Evolutionary conservation across 495 filamentous ascomycete genomes (phyloP).

Genomic region (Talaromyces adpressus): DNA sequence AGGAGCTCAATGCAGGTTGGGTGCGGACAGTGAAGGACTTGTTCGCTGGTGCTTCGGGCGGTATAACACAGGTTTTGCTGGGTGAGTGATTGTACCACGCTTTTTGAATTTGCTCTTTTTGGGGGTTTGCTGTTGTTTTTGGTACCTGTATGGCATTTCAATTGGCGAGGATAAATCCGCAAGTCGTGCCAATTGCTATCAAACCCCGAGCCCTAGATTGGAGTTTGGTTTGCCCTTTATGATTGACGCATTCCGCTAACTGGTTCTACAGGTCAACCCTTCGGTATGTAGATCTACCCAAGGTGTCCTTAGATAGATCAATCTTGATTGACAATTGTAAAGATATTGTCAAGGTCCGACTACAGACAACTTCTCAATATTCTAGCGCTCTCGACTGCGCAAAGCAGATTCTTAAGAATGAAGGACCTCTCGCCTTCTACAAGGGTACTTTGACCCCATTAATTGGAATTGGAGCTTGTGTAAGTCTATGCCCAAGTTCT

Average conservation of each 20-base stretch:
- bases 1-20: slow-evolving; percentile 26
- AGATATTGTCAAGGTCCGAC: slow-evolving; percentile 97
- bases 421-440: slow-evolving; percentile 91
- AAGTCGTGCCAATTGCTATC: not conserved
- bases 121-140: not conserved
- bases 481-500: slow-evolving; percentile 26
- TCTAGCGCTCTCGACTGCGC: slow-evolving; percentile 73
- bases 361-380: slow-evolving; percentile 84
- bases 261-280: slow-evolving; percentile 70
- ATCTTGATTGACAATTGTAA: slow-evolving; percentile 14
- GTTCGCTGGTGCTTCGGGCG: slow-evolving; percentile 82
- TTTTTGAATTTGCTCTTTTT: not conserved
- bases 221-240: not conserved
- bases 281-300: slow-evolving; percentile 45
- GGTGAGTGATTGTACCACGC: slow-evolving; percentile 51
- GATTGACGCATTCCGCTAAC: slow-evolving; percentile 18
- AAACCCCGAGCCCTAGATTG: not conserved
- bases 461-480: slow-evolving; percentile 93
- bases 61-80: slow-evolving; percentile 88
- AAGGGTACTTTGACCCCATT: slow-evolving; percentile 97
- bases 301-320: not conserved
- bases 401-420: slow-evolving; percentile 73
- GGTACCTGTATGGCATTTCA: not conserved
- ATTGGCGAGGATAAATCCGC: not conserved
- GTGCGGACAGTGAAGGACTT: slow-evolving; percentile 80